Base-by-base conservation (phyloP, 495 filamentous ascomycete genomes). In the Sordaria brevicollis region DNA sequence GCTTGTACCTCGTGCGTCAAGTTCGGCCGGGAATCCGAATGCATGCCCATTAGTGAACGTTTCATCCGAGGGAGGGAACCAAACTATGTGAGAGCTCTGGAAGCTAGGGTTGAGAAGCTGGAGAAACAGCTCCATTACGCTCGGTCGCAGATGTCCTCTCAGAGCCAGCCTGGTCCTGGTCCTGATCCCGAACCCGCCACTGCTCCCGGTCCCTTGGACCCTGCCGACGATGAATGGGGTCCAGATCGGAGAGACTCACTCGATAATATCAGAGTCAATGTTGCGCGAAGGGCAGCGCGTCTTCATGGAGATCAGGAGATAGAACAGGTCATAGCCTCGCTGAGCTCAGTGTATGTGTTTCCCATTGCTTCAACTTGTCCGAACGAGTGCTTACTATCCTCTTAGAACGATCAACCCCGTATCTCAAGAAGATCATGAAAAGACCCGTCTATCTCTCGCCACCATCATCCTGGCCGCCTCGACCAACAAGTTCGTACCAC, bases 51-150 rank as follows among this genome's bases (percentile, higher is more conserved):
- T 2, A 97, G 92, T 70, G 94, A 97, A 76, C 92, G 96, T 78
- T 97, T 97, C 78, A 93, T 94, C 15, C 87, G 91, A 69, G 94
- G 94, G 33, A 97, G 97, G 80, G 94, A 98, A 77, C 85, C 94
- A 74, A 97, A 93, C 78, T 98, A 97, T 82, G 93, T 97, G 35
- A 93, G 93, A 7, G 94, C 93, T 2, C 84, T 98, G 31, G 94
- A 98, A 79, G 88, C 91, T 5, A 90, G 91, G 67, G 89, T 94
- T 71, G 94, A 97, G 76, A 92, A 89, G 80, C 86, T 98, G 15
- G 91, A 95, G 77, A 90, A 86, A 76, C 85, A 86, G 71, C 82
- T 94, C 43, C 79, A 81, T 34, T 89, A 90, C 74, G 88, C 88
- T 39, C 82, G 83, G 68, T 83, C 81, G 9, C 79, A 86, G 36